Percentiles rank a stretch among this genome's conserved stretches.
Evolutionary conservation across 148 eudicot species (phyloP).

Genomic region (Agrostemma githago): DNA sequence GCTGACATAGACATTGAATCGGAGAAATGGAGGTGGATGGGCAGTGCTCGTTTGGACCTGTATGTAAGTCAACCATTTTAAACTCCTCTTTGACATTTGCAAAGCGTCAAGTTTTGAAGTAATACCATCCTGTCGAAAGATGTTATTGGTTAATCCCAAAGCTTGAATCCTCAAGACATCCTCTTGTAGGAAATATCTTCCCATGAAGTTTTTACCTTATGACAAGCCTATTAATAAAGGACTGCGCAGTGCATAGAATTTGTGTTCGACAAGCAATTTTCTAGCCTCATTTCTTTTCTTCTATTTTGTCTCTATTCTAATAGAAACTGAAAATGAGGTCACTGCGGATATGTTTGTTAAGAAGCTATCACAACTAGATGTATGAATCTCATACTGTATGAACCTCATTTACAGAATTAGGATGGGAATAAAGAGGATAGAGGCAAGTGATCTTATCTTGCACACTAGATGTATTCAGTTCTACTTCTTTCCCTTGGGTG

Average conservation of each 20-base stretch:
- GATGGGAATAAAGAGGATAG: not conserved
- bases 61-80: slow-evolving; percentile 48
- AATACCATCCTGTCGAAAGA: not conserved
- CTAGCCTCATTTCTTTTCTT: not conserved
- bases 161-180: not conserved
- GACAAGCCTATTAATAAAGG: not conserved
- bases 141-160: not conserved
- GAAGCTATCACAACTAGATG: not conserved
- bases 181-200: not conserved
- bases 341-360: not conserved
- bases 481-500: not conserved
- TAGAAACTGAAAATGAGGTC: not conserved
- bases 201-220: not conserved
- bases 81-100: not conserved
- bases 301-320: not conserved
- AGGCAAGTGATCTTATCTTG: not conserved
- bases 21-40: slow-evolving; percentile 98
- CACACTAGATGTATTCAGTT: not conserved
- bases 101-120: not conserved
- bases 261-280: not conserved
- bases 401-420: not conserved
- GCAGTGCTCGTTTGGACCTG: slow-evolving; percentile 78
- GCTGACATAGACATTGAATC: slow-evolving; percentile 97
- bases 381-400: not conserved
- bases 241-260: not conserved